These are phyloP conservation scores for Phytophthora crassamura DNA, from an alignment of 352 stramenopile genomes.

Conservation along the genomic window DNA sequence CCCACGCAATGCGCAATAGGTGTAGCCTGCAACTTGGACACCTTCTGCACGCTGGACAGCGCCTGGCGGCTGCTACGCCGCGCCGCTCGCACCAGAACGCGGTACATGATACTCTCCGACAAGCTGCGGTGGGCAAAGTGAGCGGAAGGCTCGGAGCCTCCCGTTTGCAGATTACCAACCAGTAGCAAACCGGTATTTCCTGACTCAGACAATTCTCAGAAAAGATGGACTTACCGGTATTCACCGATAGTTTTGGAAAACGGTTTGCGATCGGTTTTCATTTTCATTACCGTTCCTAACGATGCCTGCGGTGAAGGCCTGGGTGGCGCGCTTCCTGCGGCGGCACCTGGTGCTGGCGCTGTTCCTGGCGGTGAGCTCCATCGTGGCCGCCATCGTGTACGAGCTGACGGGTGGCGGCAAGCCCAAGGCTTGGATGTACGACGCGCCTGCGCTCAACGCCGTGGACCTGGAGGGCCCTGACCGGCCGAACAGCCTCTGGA, in stretches of 20 bases:
- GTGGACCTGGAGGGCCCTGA: slow-evolving; percentile 49
- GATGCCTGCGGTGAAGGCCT: slow-evolving; percentile 35
- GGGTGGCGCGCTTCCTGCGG: slow-evolving; percentile 41
- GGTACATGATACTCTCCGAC: slow-evolving; percentile 30
- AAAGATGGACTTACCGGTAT: neutral
- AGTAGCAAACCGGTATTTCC: slow-evolving; percentile 7
- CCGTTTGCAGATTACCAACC: slow-evolving; percentile 11
- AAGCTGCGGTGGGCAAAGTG: slow-evolving; percentile 30
- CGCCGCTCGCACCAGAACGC: slow-evolving; percentile 26
- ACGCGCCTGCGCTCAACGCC: slow-evolving; percentile 49
- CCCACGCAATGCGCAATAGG: slow-evolving; percentile 10
- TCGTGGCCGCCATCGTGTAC: slow-evolving; percentile 63
- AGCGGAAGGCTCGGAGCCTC: slow-evolving; percentile 33
- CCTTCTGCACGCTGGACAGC: slow-evolving; percentile 3
- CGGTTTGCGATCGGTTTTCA: no score
- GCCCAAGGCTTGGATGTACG: slow-evolving; percentile 42
- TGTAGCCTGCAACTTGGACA: slow-evolving; percentile 8
- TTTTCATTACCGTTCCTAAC: neutral
- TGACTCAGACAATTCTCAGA: neutral
- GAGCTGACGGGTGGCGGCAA: slow-evolving; percentile 59
- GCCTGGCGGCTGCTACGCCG: slow-evolving; percentile 19
- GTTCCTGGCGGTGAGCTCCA: slow-evolving; percentile 46
- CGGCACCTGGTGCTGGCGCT: slow-evolving; percentile 49
- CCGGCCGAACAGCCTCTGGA: slow-evolving; percentile 48
- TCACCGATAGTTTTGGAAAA: no score